A percentile compares a stretch with the other conserved stretches of the same genome.
phyloP scores from a whole-genome alignment of 768 basidiomycete genomes.

The Cystobasidium ongulense region DNA sequence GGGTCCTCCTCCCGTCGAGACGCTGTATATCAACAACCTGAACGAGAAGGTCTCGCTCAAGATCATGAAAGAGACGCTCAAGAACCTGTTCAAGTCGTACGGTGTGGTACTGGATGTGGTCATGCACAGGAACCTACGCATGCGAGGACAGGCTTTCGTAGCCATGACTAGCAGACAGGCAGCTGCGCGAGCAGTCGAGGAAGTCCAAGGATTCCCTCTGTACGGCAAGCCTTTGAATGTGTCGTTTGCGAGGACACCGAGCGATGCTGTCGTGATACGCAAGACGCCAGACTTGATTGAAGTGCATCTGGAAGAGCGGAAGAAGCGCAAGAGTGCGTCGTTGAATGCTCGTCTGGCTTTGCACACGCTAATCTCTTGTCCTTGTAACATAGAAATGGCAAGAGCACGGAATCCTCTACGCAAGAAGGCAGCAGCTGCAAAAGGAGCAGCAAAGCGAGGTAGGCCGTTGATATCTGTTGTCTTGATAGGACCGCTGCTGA shows the following conservation, averaged over 20 bases:
- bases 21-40: slow-evolving; percentile 50
- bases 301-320: slow-evolving; percentile 62
- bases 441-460: slow-evolving; percentile 68
- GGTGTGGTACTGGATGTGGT: slow-evolving; percentile 91
- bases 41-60: slow-evolving; percentile 44
- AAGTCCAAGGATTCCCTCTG: slow-evolving; percentile 85
- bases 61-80: slow-evolving; percentile 83
- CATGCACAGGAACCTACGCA: slow-evolving; percentile 84
- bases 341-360: background rate
- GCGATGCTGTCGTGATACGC: slow-evolving; percentile 79
- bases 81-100: slow-evolving; percentile 83
- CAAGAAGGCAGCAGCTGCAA: slow-evolving; percentile 66
- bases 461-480: slow-evolving; percentile 33
- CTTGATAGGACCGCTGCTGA: too few relatives aligned
- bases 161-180: slow-evolving; percentile 74
- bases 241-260: slow-evolving; percentile 77
- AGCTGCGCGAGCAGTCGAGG: slow-evolving; percentile 79
- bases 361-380: background rate
- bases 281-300: slow-evolving; percentile 62
- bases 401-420: slow-evolving; percentile 70
- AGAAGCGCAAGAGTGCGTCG: slow-evolving; percentile 70
- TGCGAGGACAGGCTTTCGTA: slow-evolving; percentile 98
- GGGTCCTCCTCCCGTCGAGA: slow-evolving; percentile 42
- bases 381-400: slow-evolving; percentile 55
- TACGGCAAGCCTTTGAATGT: slow-evolving; percentile 99